These are phyloP conservation scores for Phytophthora vignae DNA, from an alignment of 352 stramenopile genomes.

Conservation along the genomic window DNA sequence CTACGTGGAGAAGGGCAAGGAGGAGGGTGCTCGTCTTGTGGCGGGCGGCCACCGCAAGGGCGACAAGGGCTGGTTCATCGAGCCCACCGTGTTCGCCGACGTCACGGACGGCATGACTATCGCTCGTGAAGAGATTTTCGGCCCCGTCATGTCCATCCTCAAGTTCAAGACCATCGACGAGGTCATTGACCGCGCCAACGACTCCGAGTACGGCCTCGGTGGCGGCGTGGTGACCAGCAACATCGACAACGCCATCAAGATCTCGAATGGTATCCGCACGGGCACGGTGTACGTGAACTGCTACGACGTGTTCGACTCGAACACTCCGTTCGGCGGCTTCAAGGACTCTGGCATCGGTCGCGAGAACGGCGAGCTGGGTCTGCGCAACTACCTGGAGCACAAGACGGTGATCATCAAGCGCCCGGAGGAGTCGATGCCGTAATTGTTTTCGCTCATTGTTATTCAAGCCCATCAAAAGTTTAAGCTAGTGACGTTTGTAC, in stretches of 20 bases:
- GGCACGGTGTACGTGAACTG: conserved; percentile 96
- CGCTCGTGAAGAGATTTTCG: no score
- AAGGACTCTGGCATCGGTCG: conserved; percentile 87
- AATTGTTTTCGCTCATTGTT: not conserved
- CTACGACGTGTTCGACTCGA: conserved; percentile 90
- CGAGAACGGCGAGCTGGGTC: conserved; percentile 76
- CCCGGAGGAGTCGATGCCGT: not conserved
- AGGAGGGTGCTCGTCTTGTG: conserved; percentile 82
- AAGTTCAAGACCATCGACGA: conserved; percentile 84
- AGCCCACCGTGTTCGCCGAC: conserved; percentile 29
- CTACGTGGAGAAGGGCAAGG: conserved; percentile 75
- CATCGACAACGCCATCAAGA: conserved; percentile 81
- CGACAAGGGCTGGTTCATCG: conserved; percentile 89
- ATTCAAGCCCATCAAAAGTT: not conserved
- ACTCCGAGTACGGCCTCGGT: conserved; percentile 87
- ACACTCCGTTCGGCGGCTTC: conserved; percentile 88
- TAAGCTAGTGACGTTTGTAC: not conserved
- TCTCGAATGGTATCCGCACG: conserved; percentile 88
- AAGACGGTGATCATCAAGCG: conserved; percentile 28
- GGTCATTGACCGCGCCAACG: conserved; percentile 48
- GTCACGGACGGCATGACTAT: no score
- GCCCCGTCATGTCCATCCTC: no score
- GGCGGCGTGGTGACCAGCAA: conserved; percentile 91
- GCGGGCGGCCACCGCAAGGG: conserved; percentile 77
- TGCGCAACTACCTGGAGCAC: conserved; percentile 84